Conservation (phyloP, 495 filamentous ascomycete species). For the Penicillium mononematosum region DNA sequence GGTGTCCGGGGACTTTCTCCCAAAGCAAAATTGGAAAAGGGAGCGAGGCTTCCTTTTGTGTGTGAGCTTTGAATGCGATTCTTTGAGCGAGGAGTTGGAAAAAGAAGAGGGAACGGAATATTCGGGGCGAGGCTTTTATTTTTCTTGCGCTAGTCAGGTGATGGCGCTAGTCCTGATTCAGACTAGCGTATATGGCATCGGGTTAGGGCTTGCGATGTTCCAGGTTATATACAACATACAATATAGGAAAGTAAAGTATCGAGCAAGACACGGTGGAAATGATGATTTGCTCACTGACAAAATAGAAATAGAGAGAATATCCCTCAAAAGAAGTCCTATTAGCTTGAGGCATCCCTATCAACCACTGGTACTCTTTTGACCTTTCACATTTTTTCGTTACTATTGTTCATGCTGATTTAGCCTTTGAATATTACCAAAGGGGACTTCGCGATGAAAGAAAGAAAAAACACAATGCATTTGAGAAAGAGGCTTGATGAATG, state of each 20-base stretch:
- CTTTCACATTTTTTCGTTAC: not conserved
- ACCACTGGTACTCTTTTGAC: not conserved
- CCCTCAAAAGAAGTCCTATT: not conserved
- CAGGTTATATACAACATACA: too few relatives aligned
- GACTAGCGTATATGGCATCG: conserved; percentile 15
- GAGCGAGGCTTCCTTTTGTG: conserved; percentile 60
- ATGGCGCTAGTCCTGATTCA: conserved; percentile 22
- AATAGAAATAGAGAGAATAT: not conserved
- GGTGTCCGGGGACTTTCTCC: conserved; percentile 99
- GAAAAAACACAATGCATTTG: conserved; percentile 14
- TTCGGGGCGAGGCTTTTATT: conserved; percentile 21
- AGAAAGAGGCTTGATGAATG: conserved; percentile 20
- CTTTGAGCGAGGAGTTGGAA: conserved; percentile 90
- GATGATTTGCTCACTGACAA: not conserved
- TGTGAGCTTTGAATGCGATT: conserved; percentile 99
- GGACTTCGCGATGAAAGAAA: not conserved
- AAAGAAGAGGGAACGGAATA: conserved; percentile 25
- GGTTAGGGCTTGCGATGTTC: not conserved
- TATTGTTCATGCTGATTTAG: not conserved
- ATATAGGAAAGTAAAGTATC: not conserved
- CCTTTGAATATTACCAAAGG: not conserved
- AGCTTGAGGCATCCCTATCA: not conserved
- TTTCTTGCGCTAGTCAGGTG: conserved; percentile 25
- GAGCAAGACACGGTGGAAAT: not conserved
- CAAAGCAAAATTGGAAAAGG: conserved; percentile 64